Conservation (phyloP, 1,284 basidiomycete species). For the Ustilago tritici region DNA sequence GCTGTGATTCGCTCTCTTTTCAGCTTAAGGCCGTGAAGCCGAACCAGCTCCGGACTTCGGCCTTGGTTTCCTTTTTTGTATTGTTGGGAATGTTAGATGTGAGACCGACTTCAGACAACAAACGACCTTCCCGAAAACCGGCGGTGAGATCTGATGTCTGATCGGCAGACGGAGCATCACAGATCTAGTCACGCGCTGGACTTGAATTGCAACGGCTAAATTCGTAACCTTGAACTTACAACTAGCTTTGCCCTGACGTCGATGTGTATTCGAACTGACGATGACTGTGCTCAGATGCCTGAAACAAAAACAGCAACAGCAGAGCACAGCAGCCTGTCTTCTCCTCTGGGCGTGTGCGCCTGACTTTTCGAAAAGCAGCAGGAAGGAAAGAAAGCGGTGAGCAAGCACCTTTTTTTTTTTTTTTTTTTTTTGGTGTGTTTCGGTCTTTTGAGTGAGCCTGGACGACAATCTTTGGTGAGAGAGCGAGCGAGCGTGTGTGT, state of each 20-base stretch:
- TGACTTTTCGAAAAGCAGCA: not conserved
- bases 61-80: not conserved
- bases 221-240: not conserved
- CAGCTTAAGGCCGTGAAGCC: constrained; percentile 13
- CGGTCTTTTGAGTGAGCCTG: not conserved
- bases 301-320: not conserved
- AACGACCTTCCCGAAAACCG: no score
- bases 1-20: constrained; percentile 4
- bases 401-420: no score
- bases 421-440: not conserved
- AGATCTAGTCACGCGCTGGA: constrained; percentile 1
- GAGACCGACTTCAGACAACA: not conserved
- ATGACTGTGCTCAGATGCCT: constrained; percentile 3
- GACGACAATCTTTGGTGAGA: no score
- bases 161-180: constrained; percentile 3
- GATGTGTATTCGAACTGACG: constrained; percentile 6
- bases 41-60: constrained; percentile 10
- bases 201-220: not conserved
- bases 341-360: not conserved
- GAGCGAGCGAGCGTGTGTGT: not conserved
- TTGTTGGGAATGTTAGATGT: not conserved
- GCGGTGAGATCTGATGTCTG: not conserved
- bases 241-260: not conserved
- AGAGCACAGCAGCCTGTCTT: constrained; percentile 2
- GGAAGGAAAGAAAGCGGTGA: not conserved